A percentile compares a stretch with the other conserved stretches of the same genome.
phyloP scores from a whole-genome alignment of 176 grass and related monocot genomes.

The Eragrostis curvula region DNA sequence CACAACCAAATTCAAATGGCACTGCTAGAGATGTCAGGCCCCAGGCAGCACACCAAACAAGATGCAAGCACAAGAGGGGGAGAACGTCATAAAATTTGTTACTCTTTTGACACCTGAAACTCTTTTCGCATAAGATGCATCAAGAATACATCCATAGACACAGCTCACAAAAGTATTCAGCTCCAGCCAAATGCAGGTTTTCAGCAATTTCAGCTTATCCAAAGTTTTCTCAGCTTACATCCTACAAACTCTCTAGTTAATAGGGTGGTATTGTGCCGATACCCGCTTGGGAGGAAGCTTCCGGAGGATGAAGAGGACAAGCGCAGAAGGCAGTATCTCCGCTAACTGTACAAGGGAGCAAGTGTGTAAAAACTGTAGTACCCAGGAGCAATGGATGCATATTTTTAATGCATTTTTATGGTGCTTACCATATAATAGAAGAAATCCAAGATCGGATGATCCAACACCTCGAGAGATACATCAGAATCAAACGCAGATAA shows the following conservation, averaged over 20 bases:
- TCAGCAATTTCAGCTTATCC: conserved; percentile 20
- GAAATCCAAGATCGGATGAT: conserved; percentile 91
- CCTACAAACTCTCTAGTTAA: conserved; percentile 52
- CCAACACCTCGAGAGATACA: conserved; percentile 82
- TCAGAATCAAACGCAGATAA: conserved; percentile 78
- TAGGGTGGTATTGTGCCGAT: conserved; percentile 86
- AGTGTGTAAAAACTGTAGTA: conserved; percentile 6
- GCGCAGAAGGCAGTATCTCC: conserved; percentile 89
- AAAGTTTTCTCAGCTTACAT: conserved; percentile 31
- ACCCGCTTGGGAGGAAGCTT: conserved; percentile 93
- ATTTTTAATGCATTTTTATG: neutral
- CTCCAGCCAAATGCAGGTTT: conserved; percentile 26
- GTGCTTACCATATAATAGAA: conserved; percentile 83
- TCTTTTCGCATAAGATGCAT: conserved; percentile 19
- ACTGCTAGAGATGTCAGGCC: neutral
- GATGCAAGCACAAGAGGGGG: neutral
- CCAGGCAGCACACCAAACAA: neutral
- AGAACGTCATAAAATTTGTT: neutral
- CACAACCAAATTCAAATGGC: neutral
- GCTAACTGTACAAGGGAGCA: conserved; percentile 58
- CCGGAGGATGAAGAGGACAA: conserved; percentile 92
- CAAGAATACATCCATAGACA: conserved; percentile 33
- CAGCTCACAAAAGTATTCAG: conserved; percentile 21
- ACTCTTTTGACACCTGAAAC: neutral
- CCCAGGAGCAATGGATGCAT: neutral